These are phyloP conservation scores for Canariomyces notabilis DNA, from an alignment of 2,329 filamentous ascomycete genomes.

Conservation along the genomic window DNA sequence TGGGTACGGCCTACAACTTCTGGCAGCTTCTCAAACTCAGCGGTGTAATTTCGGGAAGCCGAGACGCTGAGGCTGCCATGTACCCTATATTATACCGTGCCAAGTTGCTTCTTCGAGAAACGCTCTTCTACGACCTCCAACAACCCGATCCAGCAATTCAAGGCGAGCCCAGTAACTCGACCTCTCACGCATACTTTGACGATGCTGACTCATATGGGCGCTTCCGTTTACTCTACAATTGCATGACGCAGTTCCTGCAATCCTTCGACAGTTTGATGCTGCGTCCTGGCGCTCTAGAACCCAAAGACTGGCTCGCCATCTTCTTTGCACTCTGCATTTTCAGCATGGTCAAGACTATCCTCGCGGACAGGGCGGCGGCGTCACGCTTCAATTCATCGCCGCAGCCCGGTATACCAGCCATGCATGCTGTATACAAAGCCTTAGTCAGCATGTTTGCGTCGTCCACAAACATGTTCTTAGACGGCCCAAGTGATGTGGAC, in stretches of 20 bases:
- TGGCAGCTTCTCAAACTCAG: slow-evolving; percentile 49
- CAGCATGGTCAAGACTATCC: slow-evolving; percentile 48
- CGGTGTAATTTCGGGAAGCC: slow-evolving; percentile 43
- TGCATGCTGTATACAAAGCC: slow-evolving; percentile 48
- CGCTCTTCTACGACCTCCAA: slow-evolving; percentile 49
- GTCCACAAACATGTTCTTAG: slow-evolving; percentile 41
- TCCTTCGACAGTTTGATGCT: slow-evolving; percentile 45
- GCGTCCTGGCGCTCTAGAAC: slow-evolving; percentile 34
- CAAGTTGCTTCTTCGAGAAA: slow-evolving; percentile 52
- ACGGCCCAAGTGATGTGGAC: slow-evolving; percentile 37
- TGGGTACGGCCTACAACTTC: slow-evolving; percentile 45
- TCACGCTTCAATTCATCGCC: slow-evolving; percentile 22
- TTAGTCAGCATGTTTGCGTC: slow-evolving; percentile 46
- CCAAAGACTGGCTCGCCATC: slow-evolving; percentile 45
- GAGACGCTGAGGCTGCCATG: slow-evolving; percentile 43
- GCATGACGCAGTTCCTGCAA: slow-evolving; percentile 47
- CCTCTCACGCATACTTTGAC: slow-evolving; percentile 33
- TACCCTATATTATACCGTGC: slow-evolving; percentile 50
- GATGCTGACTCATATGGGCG: slow-evolving; percentile 45
- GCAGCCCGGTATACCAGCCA: slow-evolving; percentile 30
- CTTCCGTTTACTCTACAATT: slow-evolving; percentile 45
- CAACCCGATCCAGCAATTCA: slow-evolving; percentile 44
- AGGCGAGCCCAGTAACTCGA: slow-evolving; percentile 32
- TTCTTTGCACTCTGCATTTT: slow-evolving; percentile 56
- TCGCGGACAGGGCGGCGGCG: slow-evolving; percentile 41